Conservation (phyloP, 768 basidiomycete species). For the Tulasnella calospora region DNA sequence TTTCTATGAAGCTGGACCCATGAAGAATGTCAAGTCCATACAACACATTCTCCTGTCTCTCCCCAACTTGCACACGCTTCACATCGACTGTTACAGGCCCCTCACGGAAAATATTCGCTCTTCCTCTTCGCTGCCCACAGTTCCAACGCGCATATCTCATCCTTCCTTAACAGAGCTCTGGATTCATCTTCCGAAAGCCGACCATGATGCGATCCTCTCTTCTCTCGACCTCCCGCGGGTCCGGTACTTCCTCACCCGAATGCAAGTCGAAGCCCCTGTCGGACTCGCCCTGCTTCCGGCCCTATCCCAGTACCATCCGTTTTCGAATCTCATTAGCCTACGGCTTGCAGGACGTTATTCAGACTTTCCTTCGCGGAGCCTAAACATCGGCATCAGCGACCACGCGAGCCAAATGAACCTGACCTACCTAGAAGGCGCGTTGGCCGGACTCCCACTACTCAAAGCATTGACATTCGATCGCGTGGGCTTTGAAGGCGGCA, state of each 20-base stretch:
- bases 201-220: background rate
- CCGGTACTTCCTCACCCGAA: background rate
- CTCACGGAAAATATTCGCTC: no score
- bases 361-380: no score
- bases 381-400: no score
- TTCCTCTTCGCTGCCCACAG: background rate
- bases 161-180: background rate
- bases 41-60: constrained; percentile 59
- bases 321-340: background rate
- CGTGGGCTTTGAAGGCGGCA: background rate
- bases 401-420: background rate
- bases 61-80: constrained; percentile 34
- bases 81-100: constrained; percentile 31
- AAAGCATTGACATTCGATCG: background rate
- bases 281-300: background rate
- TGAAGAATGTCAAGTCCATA: constrained; percentile 66
- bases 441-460: background rate
- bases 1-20: constrained; percentile 38
- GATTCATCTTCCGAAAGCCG: background rate
- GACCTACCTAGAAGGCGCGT: background rate
- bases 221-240: background rate
- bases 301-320: background rate
- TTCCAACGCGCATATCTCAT: background rate
- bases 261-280: background rate
- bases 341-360: background rate